Conservation (phyloP, 805 yeast genomes). For the Candida krabiensis region DNA sequence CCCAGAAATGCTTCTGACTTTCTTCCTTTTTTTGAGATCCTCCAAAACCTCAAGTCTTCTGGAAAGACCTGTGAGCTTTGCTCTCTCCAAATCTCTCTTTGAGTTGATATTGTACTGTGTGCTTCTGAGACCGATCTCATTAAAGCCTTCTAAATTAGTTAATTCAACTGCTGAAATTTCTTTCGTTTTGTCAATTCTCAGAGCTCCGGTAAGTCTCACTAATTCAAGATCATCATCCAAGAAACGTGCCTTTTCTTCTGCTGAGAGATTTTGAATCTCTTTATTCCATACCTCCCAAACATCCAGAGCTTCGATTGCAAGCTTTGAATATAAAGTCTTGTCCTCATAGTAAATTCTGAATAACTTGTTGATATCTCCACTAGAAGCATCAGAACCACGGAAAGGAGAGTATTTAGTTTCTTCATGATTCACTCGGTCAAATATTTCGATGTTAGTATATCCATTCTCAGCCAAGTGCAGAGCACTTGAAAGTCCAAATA, state of each 20-base stretch:
- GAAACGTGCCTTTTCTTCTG: conserved; percentile 19
- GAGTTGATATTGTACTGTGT: conserved; percentile 20
- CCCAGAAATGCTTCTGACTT: conserved; percentile 12
- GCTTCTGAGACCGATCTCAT: conserved; percentile 16
- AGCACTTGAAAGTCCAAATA: conserved; percentile 49
- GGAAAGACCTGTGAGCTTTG: conserved; percentile 15
- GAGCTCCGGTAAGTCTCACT: conserved; percentile 13
- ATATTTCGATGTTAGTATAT: conserved; percentile 16
- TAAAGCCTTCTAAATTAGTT: conserved; percentile 17
- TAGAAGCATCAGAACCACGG: conserved; percentile 22
- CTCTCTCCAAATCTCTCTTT: conserved; percentile 13
- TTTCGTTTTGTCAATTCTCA: conserved; percentile 12
- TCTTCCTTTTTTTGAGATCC: conserved; percentile 9
- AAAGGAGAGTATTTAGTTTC: conserved; percentile 16
- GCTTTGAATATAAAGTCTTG: conserved; percentile 15
- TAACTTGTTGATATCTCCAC: conserved; percentile 25
- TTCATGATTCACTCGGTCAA: conserved; percentile 18
- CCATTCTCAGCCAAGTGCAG: conserved; percentile 18
- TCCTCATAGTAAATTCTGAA: conserved; percentile 21
- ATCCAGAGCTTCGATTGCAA: conserved; percentile 18
- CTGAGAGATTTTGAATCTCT: conserved; percentile 13
- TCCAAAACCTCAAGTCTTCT: conserved; percentile 17
- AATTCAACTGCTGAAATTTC: conserved; percentile 10
- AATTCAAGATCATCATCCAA: conserved; percentile 16
- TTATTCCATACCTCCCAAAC: conserved; percentile 21